Evolutionary conservation across 2,329 filamentous ascomycete species (phyloP), one percentile per base, ranked within the genome.

Genomic region (Neofusicoccum kwambonambiense): DNA sequence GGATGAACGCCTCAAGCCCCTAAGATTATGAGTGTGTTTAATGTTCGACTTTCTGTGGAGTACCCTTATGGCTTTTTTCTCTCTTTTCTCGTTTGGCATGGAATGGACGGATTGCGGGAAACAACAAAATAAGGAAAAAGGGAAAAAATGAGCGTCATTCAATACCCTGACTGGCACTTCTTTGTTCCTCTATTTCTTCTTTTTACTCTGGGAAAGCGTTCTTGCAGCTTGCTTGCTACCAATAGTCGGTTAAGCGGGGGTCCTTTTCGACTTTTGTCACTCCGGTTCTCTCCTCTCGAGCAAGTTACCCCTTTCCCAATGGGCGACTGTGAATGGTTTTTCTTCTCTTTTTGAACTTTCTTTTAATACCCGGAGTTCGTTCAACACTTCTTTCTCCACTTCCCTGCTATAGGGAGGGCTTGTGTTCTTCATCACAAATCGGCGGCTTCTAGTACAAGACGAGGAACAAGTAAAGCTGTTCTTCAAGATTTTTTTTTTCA

Each of bases 351-450:
- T 63, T 54, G 17, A n/a, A 9, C 15, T 39, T 22, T 34, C 12
- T 63, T 63, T 51, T 63, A 63, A 63, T 63, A 63, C 60, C 60
- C 60, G 60, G 60, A 42, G 60, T 54, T 54, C n/a, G 60, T 63
- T 63, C 47, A 37, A 22, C 22, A n/a, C 41, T 41, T 42, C 27
- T 37, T 39, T 12, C 17, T 39, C 42, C 19, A 27, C n/a, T 27
- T 49, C n/a, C 15, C n/a, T 61, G 15, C 19, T 49, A 17, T 8
- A 13, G 50, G 34, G 4, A 17, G 15, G 19, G 19, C 27, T 31
- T 31, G 27, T 5, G 27, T 31, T 31, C 6, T 31, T 31, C 27
- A 31, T 31, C 27, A 5, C 27, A 17, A 35, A 22, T 49, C 17
- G 54, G 39, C 39, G 27, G 41, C 39, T n/a, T 54, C 6, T 39